Conservation (phyloP, 1,284 basidiomycete species). For the Rhodotorula sp. region DNA sequence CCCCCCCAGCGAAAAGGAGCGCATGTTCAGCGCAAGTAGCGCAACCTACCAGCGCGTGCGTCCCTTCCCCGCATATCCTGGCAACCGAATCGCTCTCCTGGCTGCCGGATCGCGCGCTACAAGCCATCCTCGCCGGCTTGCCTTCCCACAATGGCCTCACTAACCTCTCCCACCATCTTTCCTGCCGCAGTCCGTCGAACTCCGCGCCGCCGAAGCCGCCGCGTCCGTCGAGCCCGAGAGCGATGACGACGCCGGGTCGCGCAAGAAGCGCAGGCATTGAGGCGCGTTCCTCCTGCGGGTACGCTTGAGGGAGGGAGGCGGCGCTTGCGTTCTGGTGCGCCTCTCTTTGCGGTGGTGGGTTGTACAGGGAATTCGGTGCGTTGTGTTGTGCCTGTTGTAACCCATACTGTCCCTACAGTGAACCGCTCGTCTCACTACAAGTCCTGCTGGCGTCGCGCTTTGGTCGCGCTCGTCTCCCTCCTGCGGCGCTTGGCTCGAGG, state of each 20-base stretch:
- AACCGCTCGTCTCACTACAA: too few relatives aligned
- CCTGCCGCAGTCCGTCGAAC: slow-evolving; percentile 18
- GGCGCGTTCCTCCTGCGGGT: not conserved
- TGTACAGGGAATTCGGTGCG: not conserved
- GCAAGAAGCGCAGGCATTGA: slow-evolving; percentile 8
- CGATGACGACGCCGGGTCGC: slow-evolving; percentile 11
- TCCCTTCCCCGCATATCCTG: not conserved
- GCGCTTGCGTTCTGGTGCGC: too few relatives aligned
- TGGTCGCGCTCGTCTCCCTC: too few relatives aligned
- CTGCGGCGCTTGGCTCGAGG: too few relatives aligned
- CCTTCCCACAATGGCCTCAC: not conserved
- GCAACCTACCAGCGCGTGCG: slow-evolving; percentile 53
- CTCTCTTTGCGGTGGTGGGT: too few relatives aligned
- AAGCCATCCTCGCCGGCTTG: too few relatives aligned
- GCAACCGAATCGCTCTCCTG: too few relatives aligned
- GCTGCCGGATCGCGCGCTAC: too few relatives aligned
- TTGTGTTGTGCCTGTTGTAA: not conserved
- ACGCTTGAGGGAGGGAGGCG: not conserved
- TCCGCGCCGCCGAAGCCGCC: slow-evolving; percentile 18
- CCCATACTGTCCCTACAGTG: too few relatives aligned
- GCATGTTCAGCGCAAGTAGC: slow-evolving; percentile 54
- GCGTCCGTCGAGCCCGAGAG: slow-evolving; percentile 15
- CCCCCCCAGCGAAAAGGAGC: slow-evolving; percentile 52
- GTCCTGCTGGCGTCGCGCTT: too few relatives aligned
- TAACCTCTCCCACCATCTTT: not conserved